Evolutionary conservation across 2,329 filamentous ascomycete genomes (phyloP), one percentile per base, ranked within the genome.

Genomic region (Penicillium brevicompactum): DNA sequence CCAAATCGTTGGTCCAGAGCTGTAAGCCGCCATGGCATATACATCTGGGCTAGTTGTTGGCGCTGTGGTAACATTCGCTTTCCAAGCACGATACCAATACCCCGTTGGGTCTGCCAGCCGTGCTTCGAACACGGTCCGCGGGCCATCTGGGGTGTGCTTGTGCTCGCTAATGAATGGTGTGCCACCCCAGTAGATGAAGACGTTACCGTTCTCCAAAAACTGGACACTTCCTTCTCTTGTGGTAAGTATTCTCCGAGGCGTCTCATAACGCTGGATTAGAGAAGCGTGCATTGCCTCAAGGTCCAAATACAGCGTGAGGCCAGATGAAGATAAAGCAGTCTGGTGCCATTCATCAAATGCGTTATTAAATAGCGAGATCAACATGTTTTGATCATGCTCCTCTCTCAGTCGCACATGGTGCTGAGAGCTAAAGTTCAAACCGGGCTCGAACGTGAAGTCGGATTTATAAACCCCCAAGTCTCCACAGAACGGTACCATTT

Each of bases 381-480:
- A 10, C n/a, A 51, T 27, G 13, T 14, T 31, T 10, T 18, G 10
- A 4, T 18, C 24, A 1, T 41, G 9, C 11, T 49, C 37, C 2
- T 41, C n/a, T 13, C 24, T 22, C 8, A 49, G 13, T 13, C 22
- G 34, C 8, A 14, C 34, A 14, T 49, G 46, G 37, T 41, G 37
- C 24, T 49, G 46, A 13, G 46, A 31, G 16, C 46, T 49, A 10
- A 49, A 49, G 22, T 49, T 49, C 22, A 49, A 31, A 3, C 46
- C 46, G 24, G 46, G 2, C n/a, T 49, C 37, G n/a, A 49, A 41
- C 13, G 46, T 49, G n/a, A 49, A 49, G 10, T 41, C 46, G 3
- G 46, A 41, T 14, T n/a, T 30, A 14, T 31, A 18, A 18, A 14
- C 46, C 46, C 11, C 46, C 46, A 11, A 49, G 46, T 42, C 37